Base-by-base conservation (phyloP, 805 yeast species). In the Wickerhamiella shivajii region DNA sequence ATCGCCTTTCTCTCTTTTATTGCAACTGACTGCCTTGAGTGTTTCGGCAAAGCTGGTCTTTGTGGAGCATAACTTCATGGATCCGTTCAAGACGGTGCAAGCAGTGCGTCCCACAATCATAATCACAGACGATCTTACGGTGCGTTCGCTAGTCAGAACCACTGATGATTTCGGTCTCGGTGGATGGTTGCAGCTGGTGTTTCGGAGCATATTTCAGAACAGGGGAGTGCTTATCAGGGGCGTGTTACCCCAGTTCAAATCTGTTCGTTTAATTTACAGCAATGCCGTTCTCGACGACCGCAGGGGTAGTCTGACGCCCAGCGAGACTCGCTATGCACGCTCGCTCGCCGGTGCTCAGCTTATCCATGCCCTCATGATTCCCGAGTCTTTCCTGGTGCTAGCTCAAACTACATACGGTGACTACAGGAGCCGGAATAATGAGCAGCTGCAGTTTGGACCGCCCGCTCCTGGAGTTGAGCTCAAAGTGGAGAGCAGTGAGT, bases 311-410 rank as follows among this genome's bases (percentile, higher is more conserved):
- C 38, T 52, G 23, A 37, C 49, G 7, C 37, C 55, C 1, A 33
- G 36, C 6, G 47, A 51, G 6, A 33, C 49, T 8, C 39, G 44
- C 7, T 34, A 22, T 3, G 37, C 54, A 6, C 39, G 62, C 10
- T 54, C 55, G 3, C 46, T 56, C 11, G 36, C 55, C 3, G 63
- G 63, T 5, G 37, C 59, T 2, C 50, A 49, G 25, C 41, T 59
- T 15, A 30, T 59, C 9, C 59, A 53, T 30, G 43, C 56, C 2
- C 37, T 58, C 8, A 39, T 44, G 16, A 37, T 45, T 11, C 54
- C 60, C 3, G 27, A 29, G 2, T 36, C 47, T 17, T 47, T 46
- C 5, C 44, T 57, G 12, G 58, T 63, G 5, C 22, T 59, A 5
- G 39, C 54, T 20, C 63, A 59, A 40, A 57, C 63, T 3, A 17